Evolutionary conservation across 2,329 filamentous ascomycete species (phyloP), one percentile per base, ranked within the genome.

Genomic region (Stachybotrys chlorohalonatus): DNA sequence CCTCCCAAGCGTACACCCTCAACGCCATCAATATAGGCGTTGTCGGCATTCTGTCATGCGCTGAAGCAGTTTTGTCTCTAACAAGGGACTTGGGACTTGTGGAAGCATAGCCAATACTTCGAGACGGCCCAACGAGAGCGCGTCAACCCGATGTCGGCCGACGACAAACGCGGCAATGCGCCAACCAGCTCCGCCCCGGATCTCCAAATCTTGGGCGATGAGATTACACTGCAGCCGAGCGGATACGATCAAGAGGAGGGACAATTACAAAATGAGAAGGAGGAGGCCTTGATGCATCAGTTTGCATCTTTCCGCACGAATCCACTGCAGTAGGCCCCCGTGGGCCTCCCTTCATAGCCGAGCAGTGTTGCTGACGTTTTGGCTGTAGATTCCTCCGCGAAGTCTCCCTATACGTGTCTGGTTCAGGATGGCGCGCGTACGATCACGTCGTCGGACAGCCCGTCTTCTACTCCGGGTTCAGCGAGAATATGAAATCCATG

Each of bases 351-450:
- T 45, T 1, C 24, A 17, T 13, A 50, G 4, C 46, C 17, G 15
- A 15, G 36, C 36, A 36, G 39, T 30, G 24, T 30, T 8, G 31
- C 16, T 16, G 32, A 17, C 46, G 30, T 42, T 48, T n/a, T 24
- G 52, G 7, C 74, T 24, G 24, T 24, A 87, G 91, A 59, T 97
- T 97, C 69, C 83, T 97, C 32, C 90, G 91, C 61, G 94, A 99
- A 75, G 87, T 99, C 39, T 94, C 89, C 50, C 79, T 96, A 39
- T 92, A 97, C 72, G 88, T 97, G 59, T 93, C 90, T 11, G 94
- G 94, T 54, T 87, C 89, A 52, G 93, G 92, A 68, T 99, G 94
- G 94, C 89, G 94, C 57, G 90, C 89, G 57, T 99, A 99, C 74
- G 90, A 97, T 66, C 77, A 87, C 58, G 81, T 92, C 58, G 86